Evolutionary conservation across 768 basidiomycete species (phyloP).

Genomic region (Lentinula aciculospora): DNA sequence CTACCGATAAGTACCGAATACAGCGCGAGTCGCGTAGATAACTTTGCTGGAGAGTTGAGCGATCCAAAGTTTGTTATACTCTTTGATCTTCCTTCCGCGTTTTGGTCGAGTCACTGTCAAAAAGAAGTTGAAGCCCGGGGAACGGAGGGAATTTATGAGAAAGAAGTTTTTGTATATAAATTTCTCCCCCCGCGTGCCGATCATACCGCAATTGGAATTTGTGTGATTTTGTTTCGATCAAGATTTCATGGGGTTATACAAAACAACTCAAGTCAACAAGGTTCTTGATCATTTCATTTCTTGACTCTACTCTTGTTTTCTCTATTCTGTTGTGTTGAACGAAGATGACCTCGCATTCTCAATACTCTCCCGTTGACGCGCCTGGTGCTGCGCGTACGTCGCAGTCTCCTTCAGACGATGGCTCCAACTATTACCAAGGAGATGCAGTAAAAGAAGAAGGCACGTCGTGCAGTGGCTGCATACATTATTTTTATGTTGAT

Average conservation of each 20-base stretch:
- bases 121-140: background rate
- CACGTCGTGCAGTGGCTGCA: conserved; percentile 17
- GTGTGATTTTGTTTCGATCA: background rate
- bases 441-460: conserved; percentile 42
- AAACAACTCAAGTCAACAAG: background rate
- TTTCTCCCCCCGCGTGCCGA: background rate
- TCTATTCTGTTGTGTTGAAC: background rate
- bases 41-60: background rate
- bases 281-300: conserved; percentile 5
- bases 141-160: background rate
- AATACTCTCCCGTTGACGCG: conserved; percentile 2
- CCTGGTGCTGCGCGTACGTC: conserved; percentile 35
- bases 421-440: conserved; percentile 30
- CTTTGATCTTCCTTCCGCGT: background rate
- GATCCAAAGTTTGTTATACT: background rate
- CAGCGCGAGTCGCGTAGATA: background rate
- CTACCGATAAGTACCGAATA: background rate
- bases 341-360: conserved; percentile 1
- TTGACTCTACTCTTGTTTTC: background rate
- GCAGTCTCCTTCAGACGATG: conserved; percentile 55
- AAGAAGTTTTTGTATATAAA: background rate
- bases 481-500: conserved; percentile 10
- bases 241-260: background rate
- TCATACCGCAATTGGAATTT: conserved; percentile 4
- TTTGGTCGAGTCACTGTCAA: background rate